Evolutionary conservation across 2,329 filamentous ascomycete species (phyloP), one percentile per base, ranked within the genome.

Genomic region (Ceratocystis colombiana): DNA sequence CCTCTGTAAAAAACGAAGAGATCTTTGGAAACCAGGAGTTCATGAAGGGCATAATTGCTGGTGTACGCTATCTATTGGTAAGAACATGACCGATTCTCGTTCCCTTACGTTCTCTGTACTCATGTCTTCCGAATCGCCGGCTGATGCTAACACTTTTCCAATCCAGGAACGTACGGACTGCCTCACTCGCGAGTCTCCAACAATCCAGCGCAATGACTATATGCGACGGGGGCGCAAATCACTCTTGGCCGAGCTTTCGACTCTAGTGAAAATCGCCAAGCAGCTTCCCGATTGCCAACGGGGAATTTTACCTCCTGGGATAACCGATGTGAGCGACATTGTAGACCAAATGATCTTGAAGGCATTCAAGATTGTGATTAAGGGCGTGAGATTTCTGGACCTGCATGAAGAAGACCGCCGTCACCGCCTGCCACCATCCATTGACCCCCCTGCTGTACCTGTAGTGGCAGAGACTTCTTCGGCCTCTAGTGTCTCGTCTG

Each of bases 311-410:
- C 63, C 65, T n/a, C 33, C 66, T 6, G 64, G 50, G 3, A 12
- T 59, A 17, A 75, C 77, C 15, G 80, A 84, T 59, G 79, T 88
- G 12, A 90, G 90, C 71, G 84, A 88, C 71, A 84, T 93, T 67
- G 84, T 96, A 67, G 93, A 97, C 72, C 89, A 96, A 74, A 90
- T 97, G 84, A 88, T 97, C 28, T 78, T 96, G 64, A 94, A 92
- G 74, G 92, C 92, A 0, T 97, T 96, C 78, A 91, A 89, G 73
- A 91, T 97, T 64, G 89, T 96, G n/a, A 93, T 87, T 61, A 87
- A 93, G 71, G 91, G 89, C 15, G 90, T 96, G 30, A 83, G 88
- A 57, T 97, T 99, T 72, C 81, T 96, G 53, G 94, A 99, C 71
- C 82, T 93, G 1, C 86, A 94, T 77, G 87, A 89, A 46, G 88